Percentiles rank a stretch among this genome's conserved stretches.
These are phyloP conservation scores for Colletotrichum sp. DNA, from an alignment of 2,329 filamentous ascomycete species.

Conservation along the genomic window DNA sequence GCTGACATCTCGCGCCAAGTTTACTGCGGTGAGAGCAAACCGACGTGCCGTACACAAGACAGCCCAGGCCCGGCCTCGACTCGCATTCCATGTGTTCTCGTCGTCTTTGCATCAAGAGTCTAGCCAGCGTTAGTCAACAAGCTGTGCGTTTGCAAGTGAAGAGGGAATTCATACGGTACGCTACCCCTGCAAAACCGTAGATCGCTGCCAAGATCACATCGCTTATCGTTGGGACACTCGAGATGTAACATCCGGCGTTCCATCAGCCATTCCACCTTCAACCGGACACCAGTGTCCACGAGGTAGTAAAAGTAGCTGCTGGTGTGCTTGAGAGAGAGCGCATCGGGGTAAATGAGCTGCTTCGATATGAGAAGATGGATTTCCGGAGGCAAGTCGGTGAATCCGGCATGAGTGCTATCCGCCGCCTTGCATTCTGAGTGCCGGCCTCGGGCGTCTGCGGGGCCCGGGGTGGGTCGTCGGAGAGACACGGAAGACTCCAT, in stretches of 20 bases:
- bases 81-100: constrained; percentile 67
- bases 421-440: background rate
- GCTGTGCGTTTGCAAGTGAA: background rate
- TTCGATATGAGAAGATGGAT: constrained; percentile 68
- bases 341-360: constrained; percentile 72
- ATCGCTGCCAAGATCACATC: constrained; percentile 65
- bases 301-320: constrained; percentile 66
- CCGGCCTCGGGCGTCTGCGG: background rate
- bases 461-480: background rate
- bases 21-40: constrained; percentile 50
- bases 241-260: constrained; percentile 67
- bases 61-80: constrained; percentile 59
- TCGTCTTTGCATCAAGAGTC: constrained; percentile 62
- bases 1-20: constrained; percentile 48
- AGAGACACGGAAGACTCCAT: background rate
- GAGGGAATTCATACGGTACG: constrained; percentile 50
- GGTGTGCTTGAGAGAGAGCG: constrained; percentile 72
- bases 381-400: constrained; percentile 66
- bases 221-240: constrained; percentile 65
- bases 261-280: constrained; percentile 74
- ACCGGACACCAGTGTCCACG: constrained; percentile 67
- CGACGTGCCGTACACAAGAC: constrained; percentile 56
- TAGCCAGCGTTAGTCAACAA: constrained; percentile 25
- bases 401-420: constrained; percentile 13
- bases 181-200: constrained; percentile 64